Conservation (phyloP, 306 rosid genomes). For the Sechiopsis laciniata region DNA sequence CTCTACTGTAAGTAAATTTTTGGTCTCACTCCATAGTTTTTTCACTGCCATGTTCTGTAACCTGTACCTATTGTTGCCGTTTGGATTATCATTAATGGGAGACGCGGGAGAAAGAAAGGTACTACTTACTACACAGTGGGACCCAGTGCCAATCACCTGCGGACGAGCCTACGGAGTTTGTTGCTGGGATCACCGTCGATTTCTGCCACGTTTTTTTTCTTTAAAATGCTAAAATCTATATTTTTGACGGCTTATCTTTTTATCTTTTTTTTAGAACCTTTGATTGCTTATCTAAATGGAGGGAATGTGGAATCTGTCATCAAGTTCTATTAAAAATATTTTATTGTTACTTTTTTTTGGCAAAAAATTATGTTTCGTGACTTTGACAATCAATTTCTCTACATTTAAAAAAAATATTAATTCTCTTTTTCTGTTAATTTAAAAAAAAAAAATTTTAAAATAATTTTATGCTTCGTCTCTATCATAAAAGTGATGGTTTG, state of each 20-base stretch:
- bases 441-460: no score
- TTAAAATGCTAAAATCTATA: no score
- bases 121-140: background rate
- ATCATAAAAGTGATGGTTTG: background rate
- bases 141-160: background rate
- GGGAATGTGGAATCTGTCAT: background rate
- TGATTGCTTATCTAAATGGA: background rate
- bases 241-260: background rate
- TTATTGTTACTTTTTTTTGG: no score
- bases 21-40: background rate
- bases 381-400: background rate
- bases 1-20: constrained; percentile 1
- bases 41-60: constrained; percentile 1
- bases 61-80: background rate
- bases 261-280: no score
- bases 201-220: constrained; percentile 12
- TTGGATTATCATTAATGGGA: background rate
- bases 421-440: no score
- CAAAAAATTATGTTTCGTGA: no score
- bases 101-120: background rate
- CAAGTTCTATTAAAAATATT: no score
- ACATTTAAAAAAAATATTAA: background rate
- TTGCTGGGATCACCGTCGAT: background rate
- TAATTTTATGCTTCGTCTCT: background rate
- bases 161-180: background rate